These are phyloP conservation scores for Trametes meyenii DNA, from an alignment of 768 basidiomycete species.

Conservation along the genomic window DNA sequence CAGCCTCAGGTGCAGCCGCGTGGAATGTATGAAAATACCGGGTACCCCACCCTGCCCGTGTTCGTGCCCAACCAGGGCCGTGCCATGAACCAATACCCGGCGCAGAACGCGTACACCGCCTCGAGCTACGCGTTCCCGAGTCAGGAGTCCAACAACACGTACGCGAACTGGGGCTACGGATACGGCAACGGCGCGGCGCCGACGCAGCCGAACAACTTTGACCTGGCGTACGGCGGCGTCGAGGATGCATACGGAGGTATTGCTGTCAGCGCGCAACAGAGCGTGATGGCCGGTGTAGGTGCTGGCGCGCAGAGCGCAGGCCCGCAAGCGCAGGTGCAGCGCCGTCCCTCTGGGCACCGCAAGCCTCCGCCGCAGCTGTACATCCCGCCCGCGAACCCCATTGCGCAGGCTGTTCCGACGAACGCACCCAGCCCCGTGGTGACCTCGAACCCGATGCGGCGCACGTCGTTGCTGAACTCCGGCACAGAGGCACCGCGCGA, in stretches of 20 bases:
- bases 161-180: conserved; percentile 16
- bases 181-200: conserved; percentile 4
- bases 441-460: conserved; percentile 21
- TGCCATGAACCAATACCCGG: conserved; percentile 9
- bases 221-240: conserved; percentile 11
- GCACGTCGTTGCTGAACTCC: conserved; percentile 27
- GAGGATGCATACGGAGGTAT: conserved; percentile 20
- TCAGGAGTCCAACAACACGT: conserved; percentile 12
- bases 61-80: conserved; percentile 11
- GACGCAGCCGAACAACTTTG: conserved; percentile 4
- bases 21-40: conserved; percentile 21
- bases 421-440: conserved; percentile 15
- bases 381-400: conserved; percentile 19
- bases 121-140: conserved; percentile 11
- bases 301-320: conserved; percentile 17
- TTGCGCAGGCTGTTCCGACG: conserved; percentile 7
- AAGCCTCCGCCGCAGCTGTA: conserved; percentile 28
- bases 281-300: conserved; percentile 16
- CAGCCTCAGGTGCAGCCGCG: conserved; percentile 11
- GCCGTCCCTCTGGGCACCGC: conserved; percentile 20
- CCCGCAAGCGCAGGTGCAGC: background rate
- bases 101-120: conserved; percentile 10
- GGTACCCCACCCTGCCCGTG: conserved; percentile 12
- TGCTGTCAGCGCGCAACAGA: background rate
- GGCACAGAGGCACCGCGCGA: conserved; percentile 3